These are phyloP conservation scores for Hypoxylon rubiginosum DNA, from an alignment of 2,329 filamentous ascomycete genomes.

Conservation along the genomic window DNA sequence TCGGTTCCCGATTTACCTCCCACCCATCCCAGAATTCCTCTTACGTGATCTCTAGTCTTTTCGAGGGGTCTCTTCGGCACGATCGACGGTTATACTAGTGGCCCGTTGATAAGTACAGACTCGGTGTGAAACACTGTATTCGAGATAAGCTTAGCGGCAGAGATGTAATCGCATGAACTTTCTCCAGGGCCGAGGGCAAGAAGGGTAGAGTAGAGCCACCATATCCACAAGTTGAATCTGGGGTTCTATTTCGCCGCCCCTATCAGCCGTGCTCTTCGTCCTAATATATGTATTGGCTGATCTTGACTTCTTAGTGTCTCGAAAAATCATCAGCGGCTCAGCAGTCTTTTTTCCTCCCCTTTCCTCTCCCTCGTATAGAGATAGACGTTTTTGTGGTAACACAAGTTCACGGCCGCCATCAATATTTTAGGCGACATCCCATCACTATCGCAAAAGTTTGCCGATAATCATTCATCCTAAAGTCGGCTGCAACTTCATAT, in stretches of 20 bases:
- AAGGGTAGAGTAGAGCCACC: background rate
- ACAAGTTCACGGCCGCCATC: constrained; percentile 3
- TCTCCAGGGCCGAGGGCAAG: constrained; percentile 31
- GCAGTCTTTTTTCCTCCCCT: constrained; percentile 7
- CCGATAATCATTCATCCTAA: constrained; percentile 8
- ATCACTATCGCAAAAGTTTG: constrained; percentile 11
- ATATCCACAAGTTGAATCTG: constrained; percentile 16
- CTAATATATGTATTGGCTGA: constrained; percentile 26
- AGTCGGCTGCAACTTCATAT: constrained; percentile 5
- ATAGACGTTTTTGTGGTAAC: constrained; percentile 21
- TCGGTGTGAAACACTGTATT: constrained; percentile 32
- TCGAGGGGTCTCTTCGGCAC: constrained; percentile 4
- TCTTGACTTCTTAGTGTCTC: background rate
- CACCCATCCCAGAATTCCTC: background rate
- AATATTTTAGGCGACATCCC: constrained; percentile 17
- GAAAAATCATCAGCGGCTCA: constrained; percentile 5
- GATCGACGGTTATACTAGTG: constrained; percentile 24
- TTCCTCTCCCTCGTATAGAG: constrained; percentile 9
- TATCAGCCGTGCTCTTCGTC: background rate
- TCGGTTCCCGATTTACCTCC: background rate
- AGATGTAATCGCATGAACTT: constrained; percentile 23
- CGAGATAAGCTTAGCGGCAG: constrained; percentile 16
- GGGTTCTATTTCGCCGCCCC: constrained; percentile 12
- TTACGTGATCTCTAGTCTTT: constrained; percentile 22
- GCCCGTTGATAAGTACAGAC: constrained; percentile 18